Conservation (phyloP, 1,284 basidiomycete species). For the Ceratorhiza oryzae-sativae region DNA sequence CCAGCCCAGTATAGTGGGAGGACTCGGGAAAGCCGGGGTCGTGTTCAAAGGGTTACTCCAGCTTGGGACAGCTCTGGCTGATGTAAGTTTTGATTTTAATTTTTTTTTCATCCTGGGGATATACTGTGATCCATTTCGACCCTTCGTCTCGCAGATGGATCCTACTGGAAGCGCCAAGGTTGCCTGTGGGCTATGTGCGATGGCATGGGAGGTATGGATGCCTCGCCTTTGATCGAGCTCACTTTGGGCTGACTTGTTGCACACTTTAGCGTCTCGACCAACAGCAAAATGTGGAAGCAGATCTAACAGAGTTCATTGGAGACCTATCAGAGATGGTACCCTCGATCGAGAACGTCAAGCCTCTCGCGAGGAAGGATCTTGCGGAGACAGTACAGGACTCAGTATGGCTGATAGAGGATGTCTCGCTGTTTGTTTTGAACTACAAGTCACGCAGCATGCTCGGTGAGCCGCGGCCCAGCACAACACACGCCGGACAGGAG, state of each 20-base stretch:
- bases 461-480: neutral
- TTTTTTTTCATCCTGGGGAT: neutral
- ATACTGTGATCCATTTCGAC: neutral
- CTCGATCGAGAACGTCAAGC: neutral
- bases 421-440: constrained; percentile 1
- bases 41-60: constrained; percentile 3
- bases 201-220: constrained; percentile 9
- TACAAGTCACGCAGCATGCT: neutral
- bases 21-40: neutral
- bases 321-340: neutral
- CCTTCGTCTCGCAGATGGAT: neutral
- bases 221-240: neutral
- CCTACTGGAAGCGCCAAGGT: constrained; percentile 9
- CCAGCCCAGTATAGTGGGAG: neutral
- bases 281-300: neutral
- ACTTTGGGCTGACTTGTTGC: too few species aligned
- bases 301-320: neutral
- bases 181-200: neutral
- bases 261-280: constrained; percentile 4
- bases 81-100: neutral
- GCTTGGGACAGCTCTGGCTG: neutral
- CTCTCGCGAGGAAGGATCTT: neutral
- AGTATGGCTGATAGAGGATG: constrained; percentile 7
- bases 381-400: neutral
- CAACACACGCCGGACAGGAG: too few species aligned